Percentiles rank a stretch among this genome's conserved stretches.
Conservation (phyloP, 257 asterid species). For the Galeopsis tetrahit region DNA sequence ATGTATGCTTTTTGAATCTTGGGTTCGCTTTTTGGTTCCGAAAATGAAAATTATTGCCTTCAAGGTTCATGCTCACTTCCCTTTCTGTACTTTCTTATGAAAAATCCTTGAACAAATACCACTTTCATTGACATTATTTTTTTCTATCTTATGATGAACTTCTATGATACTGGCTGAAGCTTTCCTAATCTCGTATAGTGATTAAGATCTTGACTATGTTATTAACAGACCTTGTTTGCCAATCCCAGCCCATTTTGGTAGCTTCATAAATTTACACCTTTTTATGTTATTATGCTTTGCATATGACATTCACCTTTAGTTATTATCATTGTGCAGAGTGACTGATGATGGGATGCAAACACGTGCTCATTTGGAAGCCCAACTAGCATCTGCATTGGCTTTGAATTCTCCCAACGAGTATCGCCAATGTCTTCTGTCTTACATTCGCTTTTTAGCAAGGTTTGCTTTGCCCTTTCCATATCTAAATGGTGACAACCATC, state of each 20-base stretch:
- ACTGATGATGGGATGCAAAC: conserved; percentile 96
- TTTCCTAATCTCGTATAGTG: background rate
- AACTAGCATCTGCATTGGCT: conserved; percentile 90
- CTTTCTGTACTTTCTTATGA: background rate
- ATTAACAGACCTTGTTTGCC: background rate
- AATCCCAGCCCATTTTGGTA: background rate
- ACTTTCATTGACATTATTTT: background rate
- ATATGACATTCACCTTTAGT: conserved; percentile 30
- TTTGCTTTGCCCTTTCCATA: conserved; percentile 39
- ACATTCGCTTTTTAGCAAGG: conserved; percentile 89
- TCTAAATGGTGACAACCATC: conserved; percentile 6
- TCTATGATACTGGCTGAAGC: conserved; percentile 8
- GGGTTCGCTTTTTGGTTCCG: background rate
- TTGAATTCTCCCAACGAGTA: conserved; percentile 89
- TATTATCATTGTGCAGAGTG: conserved; percentile 59
- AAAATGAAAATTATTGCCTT: background rate
- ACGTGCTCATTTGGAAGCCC: conserved; percentile 97
- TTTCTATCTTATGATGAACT: background rate
- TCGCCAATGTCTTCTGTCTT: conserved; percentile 87
- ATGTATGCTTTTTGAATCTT: conserved; percentile 19
- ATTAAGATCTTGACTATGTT: background rate
- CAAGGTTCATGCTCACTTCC: background rate
- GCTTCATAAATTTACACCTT: conserved; percentile 20
- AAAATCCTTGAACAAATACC: background rate
- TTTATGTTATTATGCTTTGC: conserved; percentile 5